Base-by-base conservation (phyloP, 768 basidiomycete genomes). In the Rubroboletus satanas region DNA sequence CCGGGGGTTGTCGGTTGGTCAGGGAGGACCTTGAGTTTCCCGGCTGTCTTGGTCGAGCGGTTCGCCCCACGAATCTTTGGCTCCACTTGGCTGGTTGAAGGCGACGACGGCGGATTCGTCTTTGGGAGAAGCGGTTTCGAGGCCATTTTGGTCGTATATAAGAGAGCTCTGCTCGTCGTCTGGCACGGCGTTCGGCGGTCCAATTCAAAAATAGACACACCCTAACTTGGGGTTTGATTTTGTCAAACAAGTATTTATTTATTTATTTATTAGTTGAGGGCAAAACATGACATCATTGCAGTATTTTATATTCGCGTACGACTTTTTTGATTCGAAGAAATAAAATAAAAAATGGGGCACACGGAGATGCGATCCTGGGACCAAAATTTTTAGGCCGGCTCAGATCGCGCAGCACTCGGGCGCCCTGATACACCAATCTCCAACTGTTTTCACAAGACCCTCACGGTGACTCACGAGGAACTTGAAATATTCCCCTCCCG, bases 1-100 rank as follows among this genome's bases (percentile, higher is more conserved):
- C 57, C 58, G 4, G 61, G 59, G 14, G 77, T 74, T 33, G 89
- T 86, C 7, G 87, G 89, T 64, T 93, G 86, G 66, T 93, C 91
- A 45, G 91, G 91, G 31, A 93, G 78, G 15, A 93, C 89, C 66
- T 93, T 93, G 60, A 93, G 82, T 69, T 93, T 93, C 42, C 90
- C 89, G 12, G 86, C 85, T 9, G 87, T 82, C 66, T 91, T 91
- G 0, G 89, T 90, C 18, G 87, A 84, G 59, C 89, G 78, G 62
- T 90, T 89, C 14, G 88, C 87, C 0, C 88, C 87, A 50, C 88
- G 79, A 21, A 77, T 72, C 62, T 87, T 89, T 11, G 75, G 69
- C 56, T 86, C 84, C 7, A 36, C 61, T 5, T 46, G 60, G 1
- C 45, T 38, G 1, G 52, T 47, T 31, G 60, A 33, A 9, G 63